These are phyloP conservation scores for Scenedesmus sp. DNA, from an alignment of 163 green algal species.

Conservation along the genomic window DNA sequence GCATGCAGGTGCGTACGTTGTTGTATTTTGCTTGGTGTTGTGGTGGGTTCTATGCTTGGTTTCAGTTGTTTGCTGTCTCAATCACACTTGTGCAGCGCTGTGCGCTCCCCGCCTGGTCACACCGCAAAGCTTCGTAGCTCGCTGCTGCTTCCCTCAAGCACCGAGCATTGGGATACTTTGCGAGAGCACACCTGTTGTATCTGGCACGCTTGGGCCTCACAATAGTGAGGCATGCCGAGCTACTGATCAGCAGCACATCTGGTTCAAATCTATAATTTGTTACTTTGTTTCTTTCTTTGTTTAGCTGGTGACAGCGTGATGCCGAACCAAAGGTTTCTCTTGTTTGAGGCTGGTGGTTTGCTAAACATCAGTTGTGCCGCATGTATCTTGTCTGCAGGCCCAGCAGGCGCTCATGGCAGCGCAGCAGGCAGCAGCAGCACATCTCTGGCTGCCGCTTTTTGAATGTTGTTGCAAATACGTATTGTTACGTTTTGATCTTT, in stretches of 20 bases:
- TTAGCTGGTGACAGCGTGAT: neutral
- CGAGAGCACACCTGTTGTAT: neutral
- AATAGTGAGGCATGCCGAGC: neutral
- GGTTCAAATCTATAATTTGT: neutral
- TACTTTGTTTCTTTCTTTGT: neutral
- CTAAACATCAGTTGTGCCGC: too few relatives aligned
- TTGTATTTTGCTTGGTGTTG: too few relatives aligned
- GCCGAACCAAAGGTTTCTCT: too few relatives aligned
- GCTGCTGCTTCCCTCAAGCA: constrained; percentile 16
- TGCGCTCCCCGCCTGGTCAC: neutral
- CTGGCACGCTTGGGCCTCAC: constrained; percentile 3
- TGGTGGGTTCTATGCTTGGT: too few relatives aligned
- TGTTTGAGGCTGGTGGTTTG: too few relatives aligned
- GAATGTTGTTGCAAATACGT: too few relatives aligned
- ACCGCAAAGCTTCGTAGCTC: constrained; percentile 9
- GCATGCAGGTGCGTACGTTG: constrained; percentile 3
- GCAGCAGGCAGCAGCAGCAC: neutral
- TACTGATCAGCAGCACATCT: constrained; percentile 11
- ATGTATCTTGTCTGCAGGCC: neutral
- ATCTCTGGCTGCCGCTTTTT: too few relatives aligned
- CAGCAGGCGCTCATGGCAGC: neutral
- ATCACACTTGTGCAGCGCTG: too few relatives aligned
- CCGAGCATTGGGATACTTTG: constrained; percentile 5
- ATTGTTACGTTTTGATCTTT: too few relatives aligned
- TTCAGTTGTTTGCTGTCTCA: neutral